Conservation (phyloP, 345 rosid species). For the Mangifera indica region DNA sequence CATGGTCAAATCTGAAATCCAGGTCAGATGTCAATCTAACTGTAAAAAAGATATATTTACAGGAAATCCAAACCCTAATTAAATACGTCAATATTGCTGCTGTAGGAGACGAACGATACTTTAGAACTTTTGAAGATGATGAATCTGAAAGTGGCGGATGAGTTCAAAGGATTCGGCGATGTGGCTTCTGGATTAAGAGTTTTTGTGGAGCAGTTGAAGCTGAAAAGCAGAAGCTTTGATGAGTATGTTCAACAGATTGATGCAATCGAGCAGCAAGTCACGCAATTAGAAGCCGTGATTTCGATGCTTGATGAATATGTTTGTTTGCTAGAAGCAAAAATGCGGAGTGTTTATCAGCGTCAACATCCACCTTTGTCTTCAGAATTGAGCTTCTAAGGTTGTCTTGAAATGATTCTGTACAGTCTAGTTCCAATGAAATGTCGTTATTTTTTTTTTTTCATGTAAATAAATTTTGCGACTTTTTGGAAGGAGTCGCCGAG, state of each 20-base stretch:
- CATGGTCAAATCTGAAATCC: slow-evolving; percentile 78
- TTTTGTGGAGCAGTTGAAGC: slow-evolving; percentile 71
- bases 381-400: too few relatives aligned
- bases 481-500: too few relatives aligned
- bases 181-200: slow-evolving; percentile 73
- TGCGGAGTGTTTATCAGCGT: slow-evolving; percentile 38
- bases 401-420: too few relatives aligned
- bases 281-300: slow-evolving; percentile 73
- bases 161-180: slow-evolving; percentile 70
- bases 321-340: slow-evolving; percentile 66
- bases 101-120: slow-evolving; percentile 62
- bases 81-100: neutral
- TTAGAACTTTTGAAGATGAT: slow-evolving; percentile 81
- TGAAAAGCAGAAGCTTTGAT: slow-evolving; percentile 59
- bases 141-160: slow-evolving; percentile 68
- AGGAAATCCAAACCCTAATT: neutral
- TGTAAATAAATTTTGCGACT: too few relatives aligned
- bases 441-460: too few relatives aligned
- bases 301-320: slow-evolving; percentile 78
- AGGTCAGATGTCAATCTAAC: slow-evolving; percentile 35
- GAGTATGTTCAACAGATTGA: slow-evolving; percentile 74
- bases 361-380: slow-evolving; percentile 24
- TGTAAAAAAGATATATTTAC: neutral
- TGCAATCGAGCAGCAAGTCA: slow-evolving; percentile 67
- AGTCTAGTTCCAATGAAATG: too few relatives aligned